These are phyloP conservation scores for Blastobotrys malaysiensis DNA, from an alignment of 1,139 yeast genomes.

Conservation along the genomic window DNA sequence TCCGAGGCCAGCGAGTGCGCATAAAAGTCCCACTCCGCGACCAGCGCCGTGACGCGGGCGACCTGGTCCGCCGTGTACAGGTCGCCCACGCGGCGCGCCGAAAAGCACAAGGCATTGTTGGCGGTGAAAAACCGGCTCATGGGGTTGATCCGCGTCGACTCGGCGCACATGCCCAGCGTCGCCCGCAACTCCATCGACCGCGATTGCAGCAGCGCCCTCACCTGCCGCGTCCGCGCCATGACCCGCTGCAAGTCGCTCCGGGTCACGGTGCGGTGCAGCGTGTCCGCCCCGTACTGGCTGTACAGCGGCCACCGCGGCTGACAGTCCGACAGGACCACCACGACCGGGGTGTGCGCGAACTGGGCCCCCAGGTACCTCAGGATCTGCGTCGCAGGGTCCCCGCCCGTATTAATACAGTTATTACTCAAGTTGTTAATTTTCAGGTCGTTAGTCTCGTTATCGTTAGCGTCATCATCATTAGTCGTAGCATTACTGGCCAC, in stretches of 20 bases:
- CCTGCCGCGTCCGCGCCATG: conserved; percentile 1
- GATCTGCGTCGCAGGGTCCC: conserved; percentile 3
- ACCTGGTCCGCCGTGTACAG: conserved; percentile 1
- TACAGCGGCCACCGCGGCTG: conserved; percentile 1
- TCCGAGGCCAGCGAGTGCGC: conserved; percentile 65
- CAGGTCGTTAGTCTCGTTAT: neutral
- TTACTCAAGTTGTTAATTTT: neutral
- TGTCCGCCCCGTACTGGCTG: conserved; percentile 6
- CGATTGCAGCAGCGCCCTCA: conserved; percentile 2
- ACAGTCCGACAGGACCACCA: conserved; percentile 6
- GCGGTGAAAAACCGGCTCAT: conserved; percentile 8
- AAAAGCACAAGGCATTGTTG: neutral
- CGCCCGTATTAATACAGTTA: neutral
- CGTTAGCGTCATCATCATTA: neutral
- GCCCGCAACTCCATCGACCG: conserved; percentile 9
- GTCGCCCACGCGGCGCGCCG: conserved; percentile 3
- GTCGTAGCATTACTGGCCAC: neutral
- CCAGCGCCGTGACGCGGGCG: neutral
- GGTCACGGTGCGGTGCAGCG: neutral
- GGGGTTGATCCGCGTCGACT: conserved; percentile 8
- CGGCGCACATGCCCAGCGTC: conserved; percentile 9
- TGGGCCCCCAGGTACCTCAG: conserved; percentile 8
- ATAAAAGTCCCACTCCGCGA: conserved; percentile 44
- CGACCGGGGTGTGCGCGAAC: conserved; percentile 10
- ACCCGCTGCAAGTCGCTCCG: conserved; percentile 2